Base-by-base conservation (phyloP, 768 basidiomycete genomes). In the Lactifluus rugatus region DNA sequence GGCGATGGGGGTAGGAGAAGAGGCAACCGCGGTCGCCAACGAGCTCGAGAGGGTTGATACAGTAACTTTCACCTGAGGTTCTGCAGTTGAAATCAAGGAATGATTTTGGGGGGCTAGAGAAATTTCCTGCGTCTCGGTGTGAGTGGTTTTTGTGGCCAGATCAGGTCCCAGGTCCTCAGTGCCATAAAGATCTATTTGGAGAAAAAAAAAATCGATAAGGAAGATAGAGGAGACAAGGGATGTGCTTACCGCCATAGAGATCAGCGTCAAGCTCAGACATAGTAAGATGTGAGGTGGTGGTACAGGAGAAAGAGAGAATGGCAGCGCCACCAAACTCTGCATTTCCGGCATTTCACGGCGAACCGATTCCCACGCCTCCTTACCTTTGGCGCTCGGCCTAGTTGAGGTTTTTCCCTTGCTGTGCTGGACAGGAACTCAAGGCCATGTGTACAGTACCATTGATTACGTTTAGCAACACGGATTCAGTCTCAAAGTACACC, bases 241-340 rank as follows among this genome's bases (percentile, higher is more conserved):
- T 3, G 5, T 11, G 67, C 82, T 56, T 68, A 89, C 91, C 91
- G 67, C 89, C 89, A 67, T 93, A 93, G 52, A 93, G 81, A 71
- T 93, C 91, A 73, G 87, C 86, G 71, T 92, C 88, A 70, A 89
- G 84, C 73, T 87, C 87, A 62, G 84, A 82, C 85, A 86, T 86
- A 2, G 57, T 23, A 13, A 32, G 25, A 46, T 44, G 51, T 36
- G 46, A 60, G 68, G 71, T 74, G 63, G 58, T 65, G 65, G 65
- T 66, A 47, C 39, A 63, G 46, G 55, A 64, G 41, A 63, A 58
- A 64, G 61, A 53, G 54, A 54, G 50, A 58, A 58, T 34, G 47
- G 42, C 23, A 36, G 53, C 57, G 63, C 57, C 47, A 54, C 53
- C 57, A 44, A n/a, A 51, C 42, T 42, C n/a, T 32, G 49, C 21